Evolutionary conservation across 1,139 yeast species (phyloP).

Genomic region (Tardiomyces digboiensis): DNA sequence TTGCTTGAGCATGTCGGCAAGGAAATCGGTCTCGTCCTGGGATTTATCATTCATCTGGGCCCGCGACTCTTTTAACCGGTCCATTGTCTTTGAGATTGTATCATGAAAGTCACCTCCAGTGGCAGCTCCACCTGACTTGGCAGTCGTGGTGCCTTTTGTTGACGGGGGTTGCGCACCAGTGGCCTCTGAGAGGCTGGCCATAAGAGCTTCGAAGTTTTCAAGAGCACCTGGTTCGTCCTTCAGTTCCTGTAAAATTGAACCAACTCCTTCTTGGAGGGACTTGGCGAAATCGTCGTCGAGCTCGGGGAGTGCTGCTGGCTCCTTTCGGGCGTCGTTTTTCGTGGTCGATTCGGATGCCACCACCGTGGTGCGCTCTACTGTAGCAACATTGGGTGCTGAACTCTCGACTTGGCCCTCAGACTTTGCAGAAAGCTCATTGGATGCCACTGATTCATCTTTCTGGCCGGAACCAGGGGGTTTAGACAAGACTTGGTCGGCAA

Average conservation of each 20-base stretch:
- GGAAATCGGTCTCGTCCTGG: slow-evolving; percentile 28
- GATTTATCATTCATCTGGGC: slow-evolving; percentile 50
- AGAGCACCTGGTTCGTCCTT: slow-evolving; percentile 57
- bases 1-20: slow-evolving; percentile 40
- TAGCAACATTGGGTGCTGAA: not conserved
- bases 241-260: slow-evolving; percentile 43
- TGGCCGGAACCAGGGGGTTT: slow-evolving; percentile 45
- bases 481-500: slow-evolving; percentile 61
- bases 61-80: slow-evolving; percentile 44
- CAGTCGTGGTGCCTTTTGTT: slow-evolving; percentile 6
- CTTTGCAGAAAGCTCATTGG: not conserved
- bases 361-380: not conserved
- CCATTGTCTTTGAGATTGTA: slow-evolving; percentile 74
- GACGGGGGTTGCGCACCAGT: slow-evolving; percentile 20
- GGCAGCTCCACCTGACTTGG: slow-evolving; percentile 8
- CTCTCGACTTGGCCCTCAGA: not conserved
- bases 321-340: slow-evolving; percentile 6
- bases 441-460: not conserved
- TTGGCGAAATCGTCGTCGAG: slow-evolving; percentile 38
- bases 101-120: slow-evolving; percentile 45
- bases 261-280: slow-evolving; percentile 27
- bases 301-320: slow-evolving; percentile 25
- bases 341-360: slow-evolving; percentile 2
- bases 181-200: slow-evolving; percentile 37
- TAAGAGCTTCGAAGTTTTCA: slow-evolving; percentile 43